A percentile compares a stretch with the other conserved stretches of the same genome.
Conservation (phyloP, 78 protist species). For the Diacronema lutheri region DNA sequence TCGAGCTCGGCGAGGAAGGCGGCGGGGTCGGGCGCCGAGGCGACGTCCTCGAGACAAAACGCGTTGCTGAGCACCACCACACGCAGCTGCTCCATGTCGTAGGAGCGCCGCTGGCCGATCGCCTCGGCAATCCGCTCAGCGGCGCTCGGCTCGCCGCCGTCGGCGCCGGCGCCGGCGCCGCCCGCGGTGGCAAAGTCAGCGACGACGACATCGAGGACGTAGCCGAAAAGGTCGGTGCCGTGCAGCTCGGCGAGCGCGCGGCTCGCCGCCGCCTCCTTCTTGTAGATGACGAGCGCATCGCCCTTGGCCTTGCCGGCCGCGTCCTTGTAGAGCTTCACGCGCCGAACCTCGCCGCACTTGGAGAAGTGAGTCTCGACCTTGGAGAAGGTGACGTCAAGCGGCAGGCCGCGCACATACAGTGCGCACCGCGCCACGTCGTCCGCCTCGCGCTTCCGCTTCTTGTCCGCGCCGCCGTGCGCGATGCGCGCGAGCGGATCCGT, state of each 20-base stretch:
- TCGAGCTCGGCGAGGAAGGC: not conserved
- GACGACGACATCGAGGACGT: not conserved
- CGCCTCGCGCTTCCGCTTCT: not conserved
- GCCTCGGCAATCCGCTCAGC: too few species aligned
- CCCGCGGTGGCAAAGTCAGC: too few species aligned
- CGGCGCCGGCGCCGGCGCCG: not conserved
- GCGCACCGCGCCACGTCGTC: not conserved
- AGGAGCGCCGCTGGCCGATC: not conserved
- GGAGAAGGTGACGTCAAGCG: not conserved
- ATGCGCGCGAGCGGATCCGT: not conserved
- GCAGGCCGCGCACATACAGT: not conserved
- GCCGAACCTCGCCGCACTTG: not conserved
- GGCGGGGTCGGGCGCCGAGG: not conserved
- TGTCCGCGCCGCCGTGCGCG: not conserved
- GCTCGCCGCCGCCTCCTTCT: not conserved
- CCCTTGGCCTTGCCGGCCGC: not conserved
- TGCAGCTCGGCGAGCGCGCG: not conserved
- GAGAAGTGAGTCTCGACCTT: not conserved
- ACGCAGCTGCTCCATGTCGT: not conserved
- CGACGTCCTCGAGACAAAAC: not conserved
- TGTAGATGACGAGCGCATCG: not conserved
- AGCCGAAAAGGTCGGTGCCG: not conserved
- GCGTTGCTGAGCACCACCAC: not conserved
- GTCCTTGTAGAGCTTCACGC: conserved; percentile 17
- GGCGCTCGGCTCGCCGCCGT: not conserved